phyloP scores from a whole-genome alignment of 1,284 basidiomycete genomes.

The Cerioporus squamosus region DNA sequence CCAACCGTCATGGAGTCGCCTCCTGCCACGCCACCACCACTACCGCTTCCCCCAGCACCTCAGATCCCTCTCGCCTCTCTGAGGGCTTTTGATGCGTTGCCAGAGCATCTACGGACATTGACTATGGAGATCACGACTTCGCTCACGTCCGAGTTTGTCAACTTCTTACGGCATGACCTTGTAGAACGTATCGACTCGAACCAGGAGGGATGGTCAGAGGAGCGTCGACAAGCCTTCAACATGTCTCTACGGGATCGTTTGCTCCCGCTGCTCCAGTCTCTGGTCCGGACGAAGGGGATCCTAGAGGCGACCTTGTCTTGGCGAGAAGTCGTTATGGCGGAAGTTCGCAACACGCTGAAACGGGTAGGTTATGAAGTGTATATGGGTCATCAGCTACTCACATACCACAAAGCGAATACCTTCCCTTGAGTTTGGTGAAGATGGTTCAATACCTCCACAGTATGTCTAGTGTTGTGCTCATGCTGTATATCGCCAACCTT shows the following conservation, averaged over 20 bases:
- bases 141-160: constrained; percentile 79
- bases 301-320: constrained; percentile 76
- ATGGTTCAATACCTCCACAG: constrained; percentile 44
- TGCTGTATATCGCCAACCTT: neutral
- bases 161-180: constrained; percentile 73
- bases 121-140: constrained; percentile 77
- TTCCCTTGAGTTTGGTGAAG: constrained; percentile 58
- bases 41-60: constrained; percentile 26
- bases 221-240: constrained; percentile 36
- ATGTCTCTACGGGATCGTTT: constrained; percentile 61
- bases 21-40: constrained; percentile 26
- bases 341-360: constrained; percentile 67
- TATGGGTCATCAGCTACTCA: neutral
- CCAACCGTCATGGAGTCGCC: constrained; percentile 39
- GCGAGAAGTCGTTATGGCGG: constrained; percentile 74
- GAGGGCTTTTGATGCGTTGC: constrained; percentile 72
- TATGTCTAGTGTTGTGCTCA: constrained; percentile 2
- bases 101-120: constrained; percentile 66
- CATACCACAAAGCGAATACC: constrained; percentile 52
- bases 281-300: constrained; percentile 76
- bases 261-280: constrained; percentile 73
- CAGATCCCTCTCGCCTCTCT: constrained; percentile 64
- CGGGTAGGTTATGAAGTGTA: constrained; percentile 45
- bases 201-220: constrained; percentile 24
- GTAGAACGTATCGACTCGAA: constrained; percentile 48